These are phyloP conservation scores for Fusarium concolor DNA, from an alignment of 2,329 filamentous ascomycete species.

Conservation along the genomic window DNA sequence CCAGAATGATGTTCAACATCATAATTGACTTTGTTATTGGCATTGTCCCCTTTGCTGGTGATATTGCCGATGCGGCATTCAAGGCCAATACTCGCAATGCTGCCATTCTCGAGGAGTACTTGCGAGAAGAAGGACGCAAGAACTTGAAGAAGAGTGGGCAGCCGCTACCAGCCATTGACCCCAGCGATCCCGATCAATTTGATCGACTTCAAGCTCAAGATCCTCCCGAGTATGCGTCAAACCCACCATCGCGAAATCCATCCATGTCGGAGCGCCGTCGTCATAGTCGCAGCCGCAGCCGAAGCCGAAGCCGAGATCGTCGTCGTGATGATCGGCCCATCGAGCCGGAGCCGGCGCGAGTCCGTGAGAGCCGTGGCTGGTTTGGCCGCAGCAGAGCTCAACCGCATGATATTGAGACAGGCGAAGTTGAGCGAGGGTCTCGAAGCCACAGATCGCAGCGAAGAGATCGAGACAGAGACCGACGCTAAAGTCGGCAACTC, in stretches of 20 bases:
- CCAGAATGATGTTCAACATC: slow-evolving; percentile 86
- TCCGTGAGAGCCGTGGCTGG: slow-evolving; percentile 44
- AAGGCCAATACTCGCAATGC: slow-evolving; percentile 83
- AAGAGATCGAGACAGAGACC: slow-evolving; percentile 39
- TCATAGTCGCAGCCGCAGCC: slow-evolving; percentile 30
- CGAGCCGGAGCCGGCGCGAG: slow-evolving; percentile 47
- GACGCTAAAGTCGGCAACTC: slow-evolving; percentile 33
- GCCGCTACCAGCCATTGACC: slow-evolving; percentile 61
- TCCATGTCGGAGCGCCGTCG: slow-evolving; percentile 41
- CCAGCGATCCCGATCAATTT: slow-evolving; percentile 64
- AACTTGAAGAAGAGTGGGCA: slow-evolving; percentile 61
- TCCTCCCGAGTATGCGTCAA: slow-evolving; percentile 45
- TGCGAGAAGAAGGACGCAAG: slow-evolving; percentile 75
- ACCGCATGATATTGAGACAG: slow-evolving; percentile 49
- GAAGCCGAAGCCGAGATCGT: slow-evolving; percentile 25
- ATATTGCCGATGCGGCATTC: slow-evolving; percentile 77
- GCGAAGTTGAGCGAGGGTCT: slow-evolving; percentile 30
- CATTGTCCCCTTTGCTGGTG: slow-evolving; percentile 80
- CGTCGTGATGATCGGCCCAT: slow-evolving; percentile 32
- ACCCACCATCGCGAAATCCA: slow-evolving; percentile 42
- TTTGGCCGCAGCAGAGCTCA: slow-evolving; percentile 48
- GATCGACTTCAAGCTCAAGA: slow-evolving; percentile 55
- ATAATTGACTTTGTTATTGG: slow-evolving; percentile 78
- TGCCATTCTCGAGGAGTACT: slow-evolving; percentile 73
- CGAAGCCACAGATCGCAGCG: slow-evolving; percentile 38